These are phyloP conservation scores for Porcisia deanei DNA, from an alignment of 208 protist genomes.

Conservation along the genomic window DNA sequence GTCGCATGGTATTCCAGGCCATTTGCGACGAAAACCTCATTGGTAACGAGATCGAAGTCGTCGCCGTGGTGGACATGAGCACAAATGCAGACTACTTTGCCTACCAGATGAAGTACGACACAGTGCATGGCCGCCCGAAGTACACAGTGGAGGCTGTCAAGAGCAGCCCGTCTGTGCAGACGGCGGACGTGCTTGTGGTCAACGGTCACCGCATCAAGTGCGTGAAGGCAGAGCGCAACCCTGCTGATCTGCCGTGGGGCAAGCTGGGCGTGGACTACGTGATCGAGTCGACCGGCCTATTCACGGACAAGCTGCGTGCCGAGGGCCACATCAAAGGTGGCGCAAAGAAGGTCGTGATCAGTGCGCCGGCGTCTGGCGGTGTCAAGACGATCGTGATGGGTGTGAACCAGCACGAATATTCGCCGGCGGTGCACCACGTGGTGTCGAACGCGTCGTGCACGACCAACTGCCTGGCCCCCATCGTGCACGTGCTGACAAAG, in stretches of 20 bases:
- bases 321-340: constrained; percentile 94
- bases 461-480: constrained; percentile 99
- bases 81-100: constrained; percentile 97
- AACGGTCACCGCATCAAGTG: constrained; percentile 80
- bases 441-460: constrained; percentile 99
- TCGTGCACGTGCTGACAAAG: constrained; percentile 96
- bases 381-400: constrained; percentile 99
- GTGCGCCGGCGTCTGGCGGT: constrained; percentile 96
- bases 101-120: constrained; percentile 97
- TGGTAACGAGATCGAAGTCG: constrained; percentile 86
- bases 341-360: constrained; percentile 99
- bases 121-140: constrained; percentile 94
- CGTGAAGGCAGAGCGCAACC: constrained; percentile 87
- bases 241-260: constrained; percentile 95
- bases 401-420: constrained; percentile 97
- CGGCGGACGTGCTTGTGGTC: constrained; percentile 80
- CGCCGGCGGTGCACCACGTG: constrained; percentile 76
- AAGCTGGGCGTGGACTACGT: constrained; percentile 95
- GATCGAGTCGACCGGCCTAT: constrained; percentile 99
- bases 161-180: constrained; percentile 62
- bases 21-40: constrained; percentile 70
- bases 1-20: constrained; percentile 96
- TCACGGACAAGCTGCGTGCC: constrained; percentile 92
- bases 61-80: constrained; percentile 98
- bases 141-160: constrained; percentile 75